Evolutionary conservation across 805 yeast genomes (phyloP).

Genomic region (Monosporozyma yasuniensis): DNA sequence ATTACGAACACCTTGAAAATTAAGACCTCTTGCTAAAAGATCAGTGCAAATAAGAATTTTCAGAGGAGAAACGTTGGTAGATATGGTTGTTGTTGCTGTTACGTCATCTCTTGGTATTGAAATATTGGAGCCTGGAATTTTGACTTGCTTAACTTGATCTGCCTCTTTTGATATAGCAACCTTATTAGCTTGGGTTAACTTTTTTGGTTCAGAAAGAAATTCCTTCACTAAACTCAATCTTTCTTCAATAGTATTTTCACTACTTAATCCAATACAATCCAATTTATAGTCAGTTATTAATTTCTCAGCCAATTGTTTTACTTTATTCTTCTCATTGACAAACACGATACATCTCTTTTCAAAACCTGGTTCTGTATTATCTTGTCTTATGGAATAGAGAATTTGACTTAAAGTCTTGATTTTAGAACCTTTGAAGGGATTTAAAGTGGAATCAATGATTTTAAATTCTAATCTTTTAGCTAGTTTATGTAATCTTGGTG

Average conservation of each 20-base stretch:
- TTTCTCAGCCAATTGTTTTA: constrained; percentile 46
- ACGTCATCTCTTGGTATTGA: constrained; percentile 8
- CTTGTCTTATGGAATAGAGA: constrained; percentile 73
- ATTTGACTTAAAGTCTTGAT: constrained; percentile 82
- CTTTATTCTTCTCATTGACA: constrained; percentile 66
- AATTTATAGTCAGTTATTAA: constrained; percentile 44
- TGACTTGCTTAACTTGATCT: neutral
- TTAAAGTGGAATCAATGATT: constrained; percentile 62
- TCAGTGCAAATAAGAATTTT: constrained; percentile 83
- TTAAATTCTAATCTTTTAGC: constrained; percentile 67
- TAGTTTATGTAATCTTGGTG: constrained; percentile 79
- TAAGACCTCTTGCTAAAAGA: constrained; percentile 80
- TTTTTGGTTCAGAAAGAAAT: constrained; percentile 52
- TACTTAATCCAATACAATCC: constrained; percentile 57
- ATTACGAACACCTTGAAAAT: constrained; percentile 72
- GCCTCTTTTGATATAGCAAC: neutral
- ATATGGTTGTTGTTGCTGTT: neutral
- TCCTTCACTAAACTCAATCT: constrained; percentile 47
- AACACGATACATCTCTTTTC: constrained; percentile 79
- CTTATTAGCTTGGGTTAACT: neutral
- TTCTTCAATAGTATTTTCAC: constrained; percentile 54
- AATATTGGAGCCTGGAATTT: constrained; percentile 32
- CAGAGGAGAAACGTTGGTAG: constrained; percentile 20
- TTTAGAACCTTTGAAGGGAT: constrained; percentile 81
- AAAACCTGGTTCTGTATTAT: constrained; percentile 66